Evolutionary conservation across 345 rosid genomes (phyloP).

Genomic region (Bruguiera parviflora): DNA sequence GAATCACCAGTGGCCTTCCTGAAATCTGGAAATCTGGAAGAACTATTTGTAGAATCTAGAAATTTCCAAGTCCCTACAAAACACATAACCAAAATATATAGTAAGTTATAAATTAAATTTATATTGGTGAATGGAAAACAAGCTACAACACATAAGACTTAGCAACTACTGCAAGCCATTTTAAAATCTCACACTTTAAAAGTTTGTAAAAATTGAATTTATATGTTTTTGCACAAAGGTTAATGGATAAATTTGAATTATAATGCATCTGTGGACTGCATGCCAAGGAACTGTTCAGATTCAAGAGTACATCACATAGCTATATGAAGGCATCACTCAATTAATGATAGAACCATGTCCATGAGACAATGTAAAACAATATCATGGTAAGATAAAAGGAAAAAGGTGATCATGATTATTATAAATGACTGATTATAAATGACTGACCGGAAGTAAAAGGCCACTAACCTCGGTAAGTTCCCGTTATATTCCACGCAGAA

Average conservation of each 20-base stretch:
- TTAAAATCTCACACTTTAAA: neutral
- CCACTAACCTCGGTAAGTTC: constrained; percentile 89
- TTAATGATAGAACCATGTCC: too few species aligned
- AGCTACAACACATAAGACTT: constrained; percentile 3
- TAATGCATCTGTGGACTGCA: neutral
- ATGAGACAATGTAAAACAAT: too few species aligned
- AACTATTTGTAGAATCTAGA: constrained; percentile 68
- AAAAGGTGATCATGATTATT: too few species aligned
- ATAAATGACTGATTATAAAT: neutral
- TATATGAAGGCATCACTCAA: too few species aligned
- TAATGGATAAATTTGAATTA: neutral
- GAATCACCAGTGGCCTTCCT: constrained; percentile 75
- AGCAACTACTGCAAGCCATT: neutral
- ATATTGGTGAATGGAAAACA: constrained; percentile 2
- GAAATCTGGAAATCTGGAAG: constrained; percentile 80
- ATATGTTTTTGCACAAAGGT: neutral
- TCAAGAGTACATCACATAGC: neutral
- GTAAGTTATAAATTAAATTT: constrained; percentile 2
- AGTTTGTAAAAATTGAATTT: too few species aligned
- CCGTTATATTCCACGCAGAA: constrained; percentile 90
- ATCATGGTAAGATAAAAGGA: neutral
- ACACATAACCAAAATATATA: constrained; percentile 15
- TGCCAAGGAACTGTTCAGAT: neutral
- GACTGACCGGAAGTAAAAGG: neutral
- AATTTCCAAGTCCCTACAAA: constrained; percentile 84